phyloP scores from a whole-genome alignment of 148 eudicot species.

The Cornus suecica region DNA sequence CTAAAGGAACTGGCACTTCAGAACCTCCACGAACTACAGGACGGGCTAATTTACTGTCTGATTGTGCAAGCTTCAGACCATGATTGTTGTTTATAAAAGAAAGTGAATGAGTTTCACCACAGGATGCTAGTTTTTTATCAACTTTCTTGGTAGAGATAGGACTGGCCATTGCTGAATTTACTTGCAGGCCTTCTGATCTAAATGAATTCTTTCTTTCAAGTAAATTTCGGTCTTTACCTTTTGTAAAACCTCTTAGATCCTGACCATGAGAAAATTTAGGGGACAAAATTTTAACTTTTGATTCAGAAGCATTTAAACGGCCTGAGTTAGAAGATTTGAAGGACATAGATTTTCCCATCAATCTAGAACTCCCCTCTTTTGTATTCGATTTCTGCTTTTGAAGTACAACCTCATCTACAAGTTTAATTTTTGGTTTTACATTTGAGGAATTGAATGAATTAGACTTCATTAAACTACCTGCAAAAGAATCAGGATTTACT shows the following conservation, averaged over 20 bases:
- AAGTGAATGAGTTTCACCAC: constrained; percentile 35
- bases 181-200: constrained; percentile 41
- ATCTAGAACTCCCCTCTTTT: constrained; percentile 50
- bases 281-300: constrained; percentile 82
- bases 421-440: constrained; percentile 57
- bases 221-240: constrained; percentile 46
- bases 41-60: constrained; percentile 47
- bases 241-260: constrained; percentile 57
- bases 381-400: constrained; percentile 65
- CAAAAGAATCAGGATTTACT: constrained; percentile 12
- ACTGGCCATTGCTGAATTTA: constrained; percentile 19
- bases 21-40: constrained; percentile 32
- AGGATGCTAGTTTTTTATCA: constrained; percentile 34
- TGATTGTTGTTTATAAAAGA: constrained; percentile 31
- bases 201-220: constrained; percentile 68
- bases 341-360: constrained; percentile 66
- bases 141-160: constrained; percentile 22
- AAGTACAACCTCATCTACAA: constrained; percentile 53
- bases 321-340: constrained; percentile 50
- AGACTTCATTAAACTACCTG: constrained; percentile 76
- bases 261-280: constrained; percentile 56
- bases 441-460: constrained; percentile 62
- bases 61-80: constrained; percentile 40
- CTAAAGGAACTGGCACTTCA: constrained; percentile 35
- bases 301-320: constrained; percentile 47